Percentiles rank a stretch among this genome's conserved stretches.
Evolutionary conservation across 192 early-diverging fungal genomes (phyloP).

Genomic region (Dissophora ornata): DNA sequence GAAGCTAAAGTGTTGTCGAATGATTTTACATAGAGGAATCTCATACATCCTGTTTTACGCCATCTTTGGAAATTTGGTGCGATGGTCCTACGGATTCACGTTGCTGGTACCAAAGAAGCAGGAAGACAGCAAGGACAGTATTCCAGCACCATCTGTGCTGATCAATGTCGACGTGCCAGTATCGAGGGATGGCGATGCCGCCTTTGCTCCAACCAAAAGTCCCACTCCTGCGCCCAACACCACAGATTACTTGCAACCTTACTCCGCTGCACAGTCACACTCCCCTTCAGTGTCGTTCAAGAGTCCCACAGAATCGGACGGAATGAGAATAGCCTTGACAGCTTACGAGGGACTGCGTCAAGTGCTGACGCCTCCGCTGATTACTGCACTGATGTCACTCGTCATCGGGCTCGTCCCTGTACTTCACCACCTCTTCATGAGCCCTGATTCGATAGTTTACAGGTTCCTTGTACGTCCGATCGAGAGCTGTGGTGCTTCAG

Average conservation of each 20-base stretch:
- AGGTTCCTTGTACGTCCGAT: constrained; percentile 73
- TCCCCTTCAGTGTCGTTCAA: constrained; percentile 19
- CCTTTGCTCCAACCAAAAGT: neutral
- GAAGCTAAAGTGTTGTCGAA: neutral
- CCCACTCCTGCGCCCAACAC: neutral
- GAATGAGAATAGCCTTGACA: constrained; percentile 14
- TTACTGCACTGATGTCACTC: constrained; percentile 75
- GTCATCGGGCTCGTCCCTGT: constrained; percentile 74
- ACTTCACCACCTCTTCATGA: constrained; percentile 73
- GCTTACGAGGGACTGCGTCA: constrained; percentile 30
- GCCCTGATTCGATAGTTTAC: constrained; percentile 64
- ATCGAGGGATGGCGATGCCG: constrained; percentile 1
- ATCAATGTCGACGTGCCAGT: constrained; percentile 22
- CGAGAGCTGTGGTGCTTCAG: constrained; percentile 81
- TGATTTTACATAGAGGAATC: constrained; percentile 62
- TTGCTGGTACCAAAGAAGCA: constrained; percentile 62
- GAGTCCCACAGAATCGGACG: constrained; percentile 13
- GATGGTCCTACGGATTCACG: constrained; percentile 82
- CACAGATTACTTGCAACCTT: constrained; percentile 8
- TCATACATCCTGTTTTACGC: constrained; percentile 85
- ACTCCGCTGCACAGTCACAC: constrained; percentile 4
- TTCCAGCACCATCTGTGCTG: constrained; percentile 28
- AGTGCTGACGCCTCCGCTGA: constrained; percentile 77
- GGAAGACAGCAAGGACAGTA: constrained; percentile 6
- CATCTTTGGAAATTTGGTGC: constrained; percentile 80